Conservation (phyloP, 768 basidiomycete species). For the Dacryopinax primogenitus region DNA sequence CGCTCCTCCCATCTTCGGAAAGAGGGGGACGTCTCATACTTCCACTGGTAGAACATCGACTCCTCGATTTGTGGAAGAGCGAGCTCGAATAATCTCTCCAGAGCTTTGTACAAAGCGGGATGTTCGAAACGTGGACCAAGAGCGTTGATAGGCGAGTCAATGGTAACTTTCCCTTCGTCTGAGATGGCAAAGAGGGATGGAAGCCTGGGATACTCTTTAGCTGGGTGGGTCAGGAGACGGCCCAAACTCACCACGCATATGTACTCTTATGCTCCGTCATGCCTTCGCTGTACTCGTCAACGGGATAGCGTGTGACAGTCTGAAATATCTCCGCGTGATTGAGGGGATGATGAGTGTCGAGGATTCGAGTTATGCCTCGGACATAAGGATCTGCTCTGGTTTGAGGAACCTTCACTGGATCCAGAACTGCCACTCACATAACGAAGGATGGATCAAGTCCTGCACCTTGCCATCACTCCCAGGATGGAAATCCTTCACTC, state of each 20-base stretch:
- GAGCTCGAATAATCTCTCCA: conserved; percentile 13
- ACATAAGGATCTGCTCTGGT: not conserved
- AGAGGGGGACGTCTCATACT: not conserved
- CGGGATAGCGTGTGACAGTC: not conserved
- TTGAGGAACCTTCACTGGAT: not conserved
- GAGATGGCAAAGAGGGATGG: conserved; percentile 12
- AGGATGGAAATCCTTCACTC: conserved; percentile 8
- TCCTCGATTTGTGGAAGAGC: conserved; percentile 12
- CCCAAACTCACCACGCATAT: not conserved
- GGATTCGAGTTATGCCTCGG: not conserved
- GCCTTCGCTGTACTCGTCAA: not conserved
- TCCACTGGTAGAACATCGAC: not conserved
- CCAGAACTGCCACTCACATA: conserved; percentile 3
- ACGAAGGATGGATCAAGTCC: conserved; percentile 11
- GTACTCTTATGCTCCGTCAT: not conserved
- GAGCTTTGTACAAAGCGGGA: conserved; percentile 4
- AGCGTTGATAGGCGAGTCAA: conserved; percentile 8
- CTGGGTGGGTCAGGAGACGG: not conserved
- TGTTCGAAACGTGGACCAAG: conserved; percentile 12
- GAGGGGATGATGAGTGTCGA: not conserved
- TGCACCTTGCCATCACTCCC: conserved; percentile 13
- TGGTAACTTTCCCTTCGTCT: not conserved
- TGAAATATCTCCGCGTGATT: not conserved
- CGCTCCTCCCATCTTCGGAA: conserved; percentile 11
- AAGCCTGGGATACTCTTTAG: not conserved